Base-by-base conservation (phyloP, 148 eudicot genomes). In the Silene uniflora region DNA sequence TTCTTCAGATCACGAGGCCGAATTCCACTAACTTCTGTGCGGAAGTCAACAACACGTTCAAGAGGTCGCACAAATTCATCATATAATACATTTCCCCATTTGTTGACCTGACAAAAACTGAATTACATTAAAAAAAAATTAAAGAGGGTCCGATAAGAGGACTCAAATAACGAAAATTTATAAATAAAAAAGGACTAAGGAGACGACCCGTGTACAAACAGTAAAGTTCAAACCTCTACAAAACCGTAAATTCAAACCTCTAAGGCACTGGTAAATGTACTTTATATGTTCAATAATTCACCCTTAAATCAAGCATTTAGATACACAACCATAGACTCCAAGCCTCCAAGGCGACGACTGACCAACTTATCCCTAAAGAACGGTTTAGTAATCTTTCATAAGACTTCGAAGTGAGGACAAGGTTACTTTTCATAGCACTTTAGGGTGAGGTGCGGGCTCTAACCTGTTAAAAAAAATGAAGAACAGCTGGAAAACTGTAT, bases 1-100 rank as follows among this genome's bases (percentile, higher is more conserved):
- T 89, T 94, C 58, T 73, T 89, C 78, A 94, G 83, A 80, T 94
- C 91, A 75, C 84, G 84, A 16, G 97, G 98, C 61, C 98, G 86
- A 23, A 94, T 94, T 71, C 98, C 98, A 76, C 98, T 94, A 71
- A 94, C 90, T 79, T 89, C 73, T n/a, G 98, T 94, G 71, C 98
- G 93, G 81, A 94, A 94, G 87, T 94, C 97, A 63, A 94, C 93
- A 79, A 94, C 97, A 71, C 88, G 90, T 9, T 94, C 98, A 18
- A 92, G 75, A 18, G 98, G 98, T 27, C 96, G 92, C 65, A 94
- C 98, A 88, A 63, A 86, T 78, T 92, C 97, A 79, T 94, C 96
- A 80, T 90, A 94, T 84, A 92, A 23, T 62, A 94, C 90, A 83
- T 90, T 92, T 83, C 98, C 98, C 97, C 96, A 94, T 80, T 89